Evolutionary conservation across 192 early-diverging fungal species (phyloP), one percentile per base, ranked within the genome.

Genomic region (Coemansia sp.): DNA sequence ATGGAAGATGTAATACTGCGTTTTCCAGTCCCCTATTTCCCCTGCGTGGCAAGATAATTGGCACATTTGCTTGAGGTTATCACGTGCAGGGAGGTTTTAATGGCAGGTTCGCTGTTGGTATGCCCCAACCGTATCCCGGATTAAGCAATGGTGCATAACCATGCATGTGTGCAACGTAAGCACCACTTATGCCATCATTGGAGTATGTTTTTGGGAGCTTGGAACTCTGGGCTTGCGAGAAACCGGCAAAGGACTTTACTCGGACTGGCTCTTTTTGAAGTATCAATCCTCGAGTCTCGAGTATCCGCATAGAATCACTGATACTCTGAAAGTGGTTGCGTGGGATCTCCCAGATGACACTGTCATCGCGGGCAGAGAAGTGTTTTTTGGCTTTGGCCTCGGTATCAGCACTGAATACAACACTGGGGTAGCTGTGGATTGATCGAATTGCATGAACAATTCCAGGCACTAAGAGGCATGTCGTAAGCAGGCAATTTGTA

Each of bases 331-430:
- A 74, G 11, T 79, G 71, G 58, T 74, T 65, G 10, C 61, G 46
- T 14, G 77, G 77, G 2, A 79, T 54, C 53, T 74, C 77, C 77
- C 71, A 79, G 53, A 79, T 79, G 22, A 74, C 77, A 53, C 71
- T 74, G 31, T 36, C 67, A 25, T 74, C 68, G 22, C 71, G 67
- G 3, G 57, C 61, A 20, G 54, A 27, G 19, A 64, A 54, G 24
- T 19, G 51, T 23, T 67, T 62, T 20, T 66, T 66, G 21, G 67
- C n/a, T 56, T 70, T 67, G 30, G 53, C 11, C 17, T 9, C 11
- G 11, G 39, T 9, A 27, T 59, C 61, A 19, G 51, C 61, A 32
- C 68, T 56, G 46, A 79, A 79, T 8, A 74, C 77, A 0, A 74
- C 65, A 61, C 77, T 67, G 51, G 77, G 77, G 31, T 79, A 79